Percentiles rank a stretch among this genome's conserved stretches.
Conservation (phyloP, 352 stramenopile genomes). For the Pythium guiyangense region DNA sequence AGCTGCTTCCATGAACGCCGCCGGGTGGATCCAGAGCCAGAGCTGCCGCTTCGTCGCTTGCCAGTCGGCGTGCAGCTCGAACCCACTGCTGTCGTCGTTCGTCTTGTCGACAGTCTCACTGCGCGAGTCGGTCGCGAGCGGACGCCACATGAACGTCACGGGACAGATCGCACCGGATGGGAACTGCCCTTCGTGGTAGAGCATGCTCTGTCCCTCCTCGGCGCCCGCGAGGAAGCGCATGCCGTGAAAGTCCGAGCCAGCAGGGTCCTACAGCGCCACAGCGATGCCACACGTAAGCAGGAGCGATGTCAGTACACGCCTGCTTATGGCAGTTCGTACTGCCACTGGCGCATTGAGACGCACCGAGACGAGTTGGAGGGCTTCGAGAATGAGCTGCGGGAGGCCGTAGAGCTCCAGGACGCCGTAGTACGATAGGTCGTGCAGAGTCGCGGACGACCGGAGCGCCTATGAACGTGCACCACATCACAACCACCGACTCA, state of each 20-base stretch:
- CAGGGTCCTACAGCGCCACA: constrained; percentile 30
- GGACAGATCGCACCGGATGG: constrained; percentile 58
- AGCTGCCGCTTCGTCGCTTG: constrained; percentile 54
- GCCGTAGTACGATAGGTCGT: constrained; percentile 63
- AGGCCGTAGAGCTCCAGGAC: constrained; percentile 62
- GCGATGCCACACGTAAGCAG: background rate
- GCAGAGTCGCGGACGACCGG: constrained; percentile 41
- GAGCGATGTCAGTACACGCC: too few species aligned
- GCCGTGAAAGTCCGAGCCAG: constrained; percentile 62
- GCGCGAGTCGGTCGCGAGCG: constrained; percentile 30
- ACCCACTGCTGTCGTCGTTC: constrained; percentile 7
- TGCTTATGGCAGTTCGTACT: background rate
- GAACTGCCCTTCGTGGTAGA: constrained; percentile 56
- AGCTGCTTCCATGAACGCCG: constrained; percentile 68
- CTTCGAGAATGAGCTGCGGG: constrained; percentile 53
- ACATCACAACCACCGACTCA: background rate
- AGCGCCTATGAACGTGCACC: constrained; percentile 21
- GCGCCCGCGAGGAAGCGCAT: constrained; percentile 39
- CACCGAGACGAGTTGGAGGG: constrained; percentile 51
- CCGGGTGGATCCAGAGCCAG: constrained; percentile 78
- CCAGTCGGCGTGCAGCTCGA: constrained; percentile 35
- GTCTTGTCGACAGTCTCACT: too few species aligned
- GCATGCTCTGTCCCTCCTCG: constrained; percentile 43
- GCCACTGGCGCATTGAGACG: background rate
- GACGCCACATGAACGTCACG: constrained; percentile 74